Base-by-base conservation (phyloP, 2,329 filamentous ascomycete genomes). In the Dothideomycetes sp. region DNA sequence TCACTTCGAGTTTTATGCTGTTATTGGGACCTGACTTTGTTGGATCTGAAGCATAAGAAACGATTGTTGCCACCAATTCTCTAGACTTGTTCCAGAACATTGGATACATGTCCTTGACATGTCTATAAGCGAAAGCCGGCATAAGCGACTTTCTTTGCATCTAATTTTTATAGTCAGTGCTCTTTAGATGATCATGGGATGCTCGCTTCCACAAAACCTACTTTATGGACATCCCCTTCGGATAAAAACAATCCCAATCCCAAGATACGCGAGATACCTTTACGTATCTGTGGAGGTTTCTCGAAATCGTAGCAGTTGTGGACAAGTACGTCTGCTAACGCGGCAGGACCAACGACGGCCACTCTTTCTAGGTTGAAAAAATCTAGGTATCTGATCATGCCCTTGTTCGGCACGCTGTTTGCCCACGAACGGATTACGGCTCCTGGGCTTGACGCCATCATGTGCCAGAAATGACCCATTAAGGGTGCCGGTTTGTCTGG, bases 41-140 rank as follows among this genome's bases (percentile, higher is more conserved):
- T n/a, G n/a, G n/a, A n/a, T n/a, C n/a, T n/a, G n/a, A n/a, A n/a
- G n/a, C n/a, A n/a, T n/a, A n/a, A n/a, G n/a, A n/a, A n/a, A n/a
- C n/a, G n/a, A n/a, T n/a, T n/a, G n/a, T n/a, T n/a, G n/a, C n/a
- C n/a, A n/a, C n/a, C n/a, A n/a, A n/a, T n/a, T n/a, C n/a, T n/a
- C n/a, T n/a, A 1, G 80, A 74, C 62, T 93, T 94, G 16, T 63
- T 53, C 85, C 86, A 94, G 60, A 94, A 94, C 5, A 82, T 64
- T 0, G 84, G 80, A 52, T 93, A 91, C 11, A 94, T 65, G 45
- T 89, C 74, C 56, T 91, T 93, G 57, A 93, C 69, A 53, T 93
- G 84, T 17, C 85, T 75, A 55, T 85, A 93, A n/a, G 78, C 72
- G 59, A 94, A 94, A 2, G 85, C 84, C 0, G 86, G 86, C 64